Evolutionary conservation across 1,284 basidiomycete species (phyloP), one percentile per base, ranked within the genome.

Genomic region (Coniophora puteana): DNA sequence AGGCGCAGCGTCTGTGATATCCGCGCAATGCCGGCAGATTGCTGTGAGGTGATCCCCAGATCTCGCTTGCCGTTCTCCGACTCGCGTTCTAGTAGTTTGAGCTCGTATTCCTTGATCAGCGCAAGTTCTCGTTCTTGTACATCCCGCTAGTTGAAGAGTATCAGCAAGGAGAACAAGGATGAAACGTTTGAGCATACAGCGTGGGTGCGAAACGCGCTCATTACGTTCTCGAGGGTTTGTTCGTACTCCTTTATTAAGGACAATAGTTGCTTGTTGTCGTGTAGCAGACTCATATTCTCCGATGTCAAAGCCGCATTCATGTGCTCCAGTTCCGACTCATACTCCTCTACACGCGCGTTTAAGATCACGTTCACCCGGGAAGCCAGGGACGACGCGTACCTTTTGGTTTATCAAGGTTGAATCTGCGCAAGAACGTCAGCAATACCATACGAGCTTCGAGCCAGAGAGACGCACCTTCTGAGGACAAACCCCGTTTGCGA

Each of bases 211-310:
- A 99, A 99, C 48, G 86, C 81, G 68, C 82, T 80, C 95, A 99
- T 99, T 35, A 98, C 81, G 12, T 79, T 89, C 64, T 99, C 96
- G 35, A 99, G 70, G 0, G 95, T 97, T 55, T 90, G 86, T 61
- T 99, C 96, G 58, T 96, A 97, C 62, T 99, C 95, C 52, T 93
- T 93, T 49, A 99, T 82, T 36, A 99, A 69, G 5, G 77, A 71
- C 47, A 86, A 91, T 25, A 98, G 75, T 55, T 97, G 93, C 62
- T 96, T 94, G 71, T 98, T 98, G 66, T 99, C 95, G 54, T 96
- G 83, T 53, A 90, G 80, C 22, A 99, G 71, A 3, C 71, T 68
- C 56, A 90, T 86, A 59, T 99, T 99, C 65, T 99, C 95, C 31
- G 78, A 66, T 11, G 80, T 72, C 51, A 99, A 84, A 35, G 83